Evolutionary conservation across 306 rosid genomes (phyloP), one percentile per base, ranked within the genome.

Genomic region (Glycyrrhiza uralensis): DNA sequence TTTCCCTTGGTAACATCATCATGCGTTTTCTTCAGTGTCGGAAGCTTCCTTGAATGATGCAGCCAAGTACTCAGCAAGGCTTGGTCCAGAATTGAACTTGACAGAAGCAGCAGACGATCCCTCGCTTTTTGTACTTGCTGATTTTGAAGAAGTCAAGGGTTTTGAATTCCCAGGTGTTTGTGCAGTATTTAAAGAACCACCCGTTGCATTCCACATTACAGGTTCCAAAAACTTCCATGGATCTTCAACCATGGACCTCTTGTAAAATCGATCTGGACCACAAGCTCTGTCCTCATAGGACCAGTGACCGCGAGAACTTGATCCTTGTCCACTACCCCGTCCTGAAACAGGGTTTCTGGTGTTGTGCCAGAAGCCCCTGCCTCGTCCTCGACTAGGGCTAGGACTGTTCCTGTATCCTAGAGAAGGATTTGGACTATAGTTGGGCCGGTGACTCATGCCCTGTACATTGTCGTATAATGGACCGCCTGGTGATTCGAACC

Each of bases 11-110:
- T n/a, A n/a, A n/a, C n/a, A n/a, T 23, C n/a, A 68, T 86, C 78
- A 87, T 39, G 7, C 79, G 63, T 70, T 78, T 76, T 87, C 79
- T 30, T 80, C 74, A 24, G 39, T 81, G 0, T 59, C 12, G 20
- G 69, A 30, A 57, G 92, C 89, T 75, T 87, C 96, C n/a, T 79
- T 76, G 38, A 94, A 71, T 6, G 97, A 87, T 30, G 96, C 84
- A 66, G 91, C 98, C 76, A 91, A 79, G 78, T 85, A 89, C 76
- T 94, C 92, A 0, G 98, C 98, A 45, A 94, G 93, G 83, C 94
- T 94, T 73, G 97, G 89, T 76, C 84, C 88, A 68, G 90, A 57
- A 51, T 57, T 58, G 28, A 84, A 51, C 79, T 81, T 82, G 72
- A 59, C 72, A 4, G 79, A 41, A 59, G 79, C 69, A 76, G 80